Base-by-base conservation (phyloP, 345 rosid species). In the Odontarrhena argentea region DNA sequence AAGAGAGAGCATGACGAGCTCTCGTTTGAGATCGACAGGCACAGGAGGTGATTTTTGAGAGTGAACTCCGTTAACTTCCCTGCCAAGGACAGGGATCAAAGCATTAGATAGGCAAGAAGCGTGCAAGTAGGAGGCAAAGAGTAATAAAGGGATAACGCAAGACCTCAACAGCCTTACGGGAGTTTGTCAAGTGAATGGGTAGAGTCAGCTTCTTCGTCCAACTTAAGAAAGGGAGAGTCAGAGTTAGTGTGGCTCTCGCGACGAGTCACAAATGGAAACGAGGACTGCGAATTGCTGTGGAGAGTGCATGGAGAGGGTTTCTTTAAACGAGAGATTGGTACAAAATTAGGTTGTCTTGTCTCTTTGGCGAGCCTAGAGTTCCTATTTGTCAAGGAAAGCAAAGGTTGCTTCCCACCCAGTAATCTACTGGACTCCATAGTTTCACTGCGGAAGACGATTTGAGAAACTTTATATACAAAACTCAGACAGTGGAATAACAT, bases 1-100 rank as follows among this genome's bases (percentile, higher is more conserved):
- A 76, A 86, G 78, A 58, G 97, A 83, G 73, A 88, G 97, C 86
- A 72, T 78, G 22, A 87, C 56, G 76, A 94, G 86, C 81, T 94
- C 93, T 53, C 47, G 71, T 70, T 85, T 88, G 43, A 79, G 73
- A 80, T 86, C 87, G 3, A 60, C 48, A 63, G 71, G 60, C 4
- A 63, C 48, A 63, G 71, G 60, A 18, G 41, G 70, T 44, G 81
- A 55, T 75, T 71, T 79, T 48, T 32, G 52, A 65, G 47, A 46
- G 10, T 68, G 60, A 35, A 57, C 41, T 7, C 47, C 69, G 9
- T 35, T 62, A 36, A 81, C 79, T 30, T 75, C 79, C 30, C 97
- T 93, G 79, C 56, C 59, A 63, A 64, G 18, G 61, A 28, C 1
- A 63, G 63, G 65, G 32, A 49, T 37, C 0, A 75, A 67, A 48